Conservation (phyloP, 768 basidiomycete genomes). For the Astraeus odoratus region DNA sequence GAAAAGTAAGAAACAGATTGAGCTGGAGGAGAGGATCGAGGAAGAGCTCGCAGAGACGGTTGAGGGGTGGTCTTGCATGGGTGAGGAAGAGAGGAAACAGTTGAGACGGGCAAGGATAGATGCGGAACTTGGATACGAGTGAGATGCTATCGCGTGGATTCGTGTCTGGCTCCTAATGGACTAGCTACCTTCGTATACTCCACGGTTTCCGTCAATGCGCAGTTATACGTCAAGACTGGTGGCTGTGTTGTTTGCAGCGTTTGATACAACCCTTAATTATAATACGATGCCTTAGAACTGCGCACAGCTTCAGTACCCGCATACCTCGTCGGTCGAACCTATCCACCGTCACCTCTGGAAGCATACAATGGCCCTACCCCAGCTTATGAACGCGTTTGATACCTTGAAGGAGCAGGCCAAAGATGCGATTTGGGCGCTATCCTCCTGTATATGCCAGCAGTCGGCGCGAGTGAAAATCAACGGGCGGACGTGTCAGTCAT, state of each 20-base stretch:
- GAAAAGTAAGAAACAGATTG: conserved; percentile 75
- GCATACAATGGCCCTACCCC: conserved; percentile 25
- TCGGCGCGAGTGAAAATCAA: conserved; percentile 92
- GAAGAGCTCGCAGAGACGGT: conserved; percentile 69
- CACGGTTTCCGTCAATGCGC: too few species aligned
- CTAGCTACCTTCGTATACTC: too few species aligned
- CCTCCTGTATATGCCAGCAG: conserved; percentile 74
- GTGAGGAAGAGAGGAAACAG: conserved; percentile 39
- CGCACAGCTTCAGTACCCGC: too few species aligned
- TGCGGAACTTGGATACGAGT: conserved; percentile 56
- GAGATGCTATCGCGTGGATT: not conserved
- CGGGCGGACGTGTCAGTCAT: conserved; percentile 78
- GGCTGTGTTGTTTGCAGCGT: conserved; percentile 3
- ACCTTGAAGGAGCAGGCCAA: conserved; percentile 67
- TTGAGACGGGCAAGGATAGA: conserved; percentile 57
- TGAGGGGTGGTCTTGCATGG: conserved; percentile 51
- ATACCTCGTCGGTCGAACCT: not conserved
- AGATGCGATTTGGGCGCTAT: conserved; percentile 76
- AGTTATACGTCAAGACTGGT: not conserved
- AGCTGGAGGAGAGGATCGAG: conserved; percentile 74
- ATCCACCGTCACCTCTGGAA: not conserved
- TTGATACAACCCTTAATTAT: not conserved
- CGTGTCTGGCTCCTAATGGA: not conserved
- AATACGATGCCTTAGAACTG: not conserved
- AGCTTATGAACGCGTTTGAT: conserved; percentile 39